Evolutionary conservation across 768 basidiomycete species (phyloP), one percentile per base, ranked within the genome.

Genomic region (Rhizopogon roseolus): DNA sequence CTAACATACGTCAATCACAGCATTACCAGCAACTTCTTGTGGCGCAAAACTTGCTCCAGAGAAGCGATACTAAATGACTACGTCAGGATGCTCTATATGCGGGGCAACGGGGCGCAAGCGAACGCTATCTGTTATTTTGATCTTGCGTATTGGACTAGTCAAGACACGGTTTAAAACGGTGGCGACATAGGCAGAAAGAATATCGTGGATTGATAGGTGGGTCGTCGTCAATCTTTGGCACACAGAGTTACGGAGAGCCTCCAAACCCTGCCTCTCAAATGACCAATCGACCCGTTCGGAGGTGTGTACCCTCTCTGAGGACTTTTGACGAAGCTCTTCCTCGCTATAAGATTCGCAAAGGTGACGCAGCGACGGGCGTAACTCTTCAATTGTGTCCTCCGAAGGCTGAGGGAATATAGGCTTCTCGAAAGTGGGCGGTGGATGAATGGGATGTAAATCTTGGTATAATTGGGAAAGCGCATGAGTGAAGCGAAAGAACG

Each of bases 71-170:
- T 68, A 37, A 16, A 34, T 14, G 19, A 25, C 22, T 52, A 54
- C 5, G 11, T 46, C 29, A 46, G 17, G 29, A 17, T 17, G 17
- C 13, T 32, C 29, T 22, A 17, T 14, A 19, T 6, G 32, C 36
- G 17, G 29, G 10, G 49, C 14, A 7, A 17, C 13, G 13, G 56
- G 19, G 13, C 6, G 11, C 17, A 19, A 2, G 29, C 66, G 54
- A 37, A 71, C 66, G 19, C 60, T 68, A 17, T 62, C 62, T 6
- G 59, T 61, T 51, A 68, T 67, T 13, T 64, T 62, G 28, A 71
- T 53, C 16, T 11, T 54, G 5, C 41, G 50, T n/a, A 71, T 59
- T 7, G 55, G 27, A 25, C 19, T 22, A 2, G 42, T 54, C 32
- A 29, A 42, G 40, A 58, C 46, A 9, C 54, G 45, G 22, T 67